Conservation (phyloP, 495 filamentous ascomycete genomes). For the Penicillium arizonense region DNA sequence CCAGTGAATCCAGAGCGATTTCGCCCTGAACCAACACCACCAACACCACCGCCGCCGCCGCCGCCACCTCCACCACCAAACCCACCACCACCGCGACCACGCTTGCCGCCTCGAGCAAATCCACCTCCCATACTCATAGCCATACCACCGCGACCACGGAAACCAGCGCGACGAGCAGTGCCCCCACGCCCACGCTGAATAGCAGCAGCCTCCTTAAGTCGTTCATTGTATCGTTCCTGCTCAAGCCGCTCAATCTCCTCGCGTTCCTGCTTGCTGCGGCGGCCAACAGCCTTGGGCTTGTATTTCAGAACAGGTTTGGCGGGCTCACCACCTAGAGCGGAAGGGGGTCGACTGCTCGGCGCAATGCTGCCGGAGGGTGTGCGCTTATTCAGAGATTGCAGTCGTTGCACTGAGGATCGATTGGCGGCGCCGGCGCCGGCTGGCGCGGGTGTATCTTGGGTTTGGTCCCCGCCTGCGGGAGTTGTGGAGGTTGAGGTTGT, state of each 20-base stretch:
- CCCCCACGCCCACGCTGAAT: slow-evolving; percentile 38
- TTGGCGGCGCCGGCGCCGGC: slow-evolving; percentile 12
- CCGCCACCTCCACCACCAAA: slow-evolving; percentile 19
- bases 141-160: slow-evolving; percentile 35
- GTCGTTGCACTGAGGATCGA: slow-evolving; percentile 40
- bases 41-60: slow-evolving; percentile 22
- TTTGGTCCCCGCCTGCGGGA: slow-evolving; percentile 10
- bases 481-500: slow-evolving; percentile 13
- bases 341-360: slow-evolving; percentile 21
- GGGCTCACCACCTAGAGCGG: slow-evolving; percentile 23
- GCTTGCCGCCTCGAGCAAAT: slow-evolving; percentile 28
- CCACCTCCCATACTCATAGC: slow-evolving; percentile 30
- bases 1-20: slow-evolving; percentile 30
- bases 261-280: slow-evolving; percentile 53
- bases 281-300: slow-evolving; percentile 43
- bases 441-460: slow-evolving; percentile 11
- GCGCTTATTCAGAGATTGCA: slow-evolving; percentile 44
- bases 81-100: slow-evolving; percentile 17
- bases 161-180: slow-evolving; percentile 24
- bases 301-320: slow-evolving; percentile 47
- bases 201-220: slow-evolving; percentile 42
- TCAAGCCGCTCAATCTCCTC: slow-evolving; percentile 49
- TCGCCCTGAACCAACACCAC: slow-evolving; percentile 23
- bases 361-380: slow-evolving; percentile 38
- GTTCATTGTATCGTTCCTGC: slow-evolving; percentile 42